Percentiles rank a stretch among this genome's conserved stretches.
These are phyloP conservation scores for Leccinum uliginosum DNA, from an alignment of 768 basidiomycete genomes.

Conservation along the genomic window DNA sequence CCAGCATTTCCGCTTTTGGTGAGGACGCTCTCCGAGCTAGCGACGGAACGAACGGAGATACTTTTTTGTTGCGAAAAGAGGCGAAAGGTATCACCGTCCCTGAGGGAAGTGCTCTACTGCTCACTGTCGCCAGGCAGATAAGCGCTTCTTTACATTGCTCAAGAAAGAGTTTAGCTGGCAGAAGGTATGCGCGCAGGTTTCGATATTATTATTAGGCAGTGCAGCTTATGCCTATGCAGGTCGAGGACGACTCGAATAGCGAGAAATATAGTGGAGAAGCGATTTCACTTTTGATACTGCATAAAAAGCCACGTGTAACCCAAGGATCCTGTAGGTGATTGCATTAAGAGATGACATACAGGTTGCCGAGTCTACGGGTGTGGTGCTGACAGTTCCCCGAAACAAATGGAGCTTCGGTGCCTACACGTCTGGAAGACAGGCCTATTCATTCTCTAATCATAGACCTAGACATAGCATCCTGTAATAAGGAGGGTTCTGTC, in stretches of 20 bases:
- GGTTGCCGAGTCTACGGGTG: not conserved
- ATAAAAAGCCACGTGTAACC: conserved; percentile 12
- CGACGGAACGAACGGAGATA: conserved; percentile 55
- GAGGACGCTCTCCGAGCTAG: conserved; percentile 66
- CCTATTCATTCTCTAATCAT: conserved; percentile 4
- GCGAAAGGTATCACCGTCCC: conserved; percentile 58
- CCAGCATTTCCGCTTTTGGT: conserved; percentile 88
- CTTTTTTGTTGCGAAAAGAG: conserved; percentile 94
- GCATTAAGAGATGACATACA: not conserved
- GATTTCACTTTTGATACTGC: conserved; percentile 53
- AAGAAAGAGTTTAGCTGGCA: conserved; percentile 75
- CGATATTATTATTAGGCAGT: not conserved
- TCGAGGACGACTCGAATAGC: conserved; percentile 59
- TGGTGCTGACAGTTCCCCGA: not conserved
- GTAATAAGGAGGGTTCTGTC: not conserved
- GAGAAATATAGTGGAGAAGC: conserved; percentile 58
- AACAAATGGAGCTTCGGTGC: not conserved
- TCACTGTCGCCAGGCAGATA: conserved; percentile 63
- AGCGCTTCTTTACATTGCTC: conserved; percentile 75
- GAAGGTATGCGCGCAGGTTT: conserved; percentile 40
- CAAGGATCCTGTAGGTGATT: not conserved
- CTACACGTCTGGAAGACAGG: not conserved
- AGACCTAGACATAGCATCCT: conserved; percentile 4
- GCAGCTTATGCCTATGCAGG: conserved; percentile 35
- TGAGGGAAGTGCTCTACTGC: not conserved